Conservation (phyloP, 768 basidiomycete genomes). For the Sporobolomyces phaffii region DNA sequence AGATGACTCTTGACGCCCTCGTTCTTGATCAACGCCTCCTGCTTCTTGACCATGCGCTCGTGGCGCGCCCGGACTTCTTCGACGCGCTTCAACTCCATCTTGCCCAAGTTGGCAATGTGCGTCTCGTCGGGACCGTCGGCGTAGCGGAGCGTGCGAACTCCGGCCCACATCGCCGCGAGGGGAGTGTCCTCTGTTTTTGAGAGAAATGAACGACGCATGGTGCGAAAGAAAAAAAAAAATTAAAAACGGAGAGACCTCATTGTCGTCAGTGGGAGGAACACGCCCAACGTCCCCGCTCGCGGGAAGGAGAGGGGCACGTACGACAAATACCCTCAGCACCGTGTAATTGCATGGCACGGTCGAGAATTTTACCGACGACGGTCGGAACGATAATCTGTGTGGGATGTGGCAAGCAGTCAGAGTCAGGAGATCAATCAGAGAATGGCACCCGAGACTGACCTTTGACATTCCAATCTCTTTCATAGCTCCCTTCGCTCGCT, state of each 20-base stretch:
- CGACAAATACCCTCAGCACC: constrained; percentile 81
- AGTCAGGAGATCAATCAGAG: no score
- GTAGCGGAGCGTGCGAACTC: constrained; percentile 71
- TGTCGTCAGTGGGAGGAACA: no score
- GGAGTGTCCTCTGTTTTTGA: constrained; percentile 62
- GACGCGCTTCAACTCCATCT: constrained; percentile 75
- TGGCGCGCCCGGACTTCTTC: constrained; percentile 50
- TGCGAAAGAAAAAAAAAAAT: no score
- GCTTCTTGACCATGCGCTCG: background rate
- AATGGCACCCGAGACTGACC: no score
- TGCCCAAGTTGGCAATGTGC: constrained; percentile 92
- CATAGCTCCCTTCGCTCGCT: constrained; percentile 84
- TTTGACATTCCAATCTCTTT: constrained; percentile 98
- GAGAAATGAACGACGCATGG: background rate
- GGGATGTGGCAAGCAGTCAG: no score
- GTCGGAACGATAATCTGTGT: constrained; percentile 87
- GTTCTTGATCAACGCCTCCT: constrained; percentile 6
- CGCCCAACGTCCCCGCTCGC: no score
- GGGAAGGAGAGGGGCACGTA: background rate
- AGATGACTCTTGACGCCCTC: constrained; percentile 20
- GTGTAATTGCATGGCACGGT: constrained; percentile 91
- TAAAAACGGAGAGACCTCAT: no score
- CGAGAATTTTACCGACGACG: constrained; percentile 80
- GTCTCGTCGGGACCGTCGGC: constrained; percentile 72
- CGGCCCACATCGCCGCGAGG: constrained; percentile 70